These are phyloP conservation scores for Gracilaria gracilis DNA, from an alignment of 23 red algal genomes.

Conservation along the genomic window DNA sequence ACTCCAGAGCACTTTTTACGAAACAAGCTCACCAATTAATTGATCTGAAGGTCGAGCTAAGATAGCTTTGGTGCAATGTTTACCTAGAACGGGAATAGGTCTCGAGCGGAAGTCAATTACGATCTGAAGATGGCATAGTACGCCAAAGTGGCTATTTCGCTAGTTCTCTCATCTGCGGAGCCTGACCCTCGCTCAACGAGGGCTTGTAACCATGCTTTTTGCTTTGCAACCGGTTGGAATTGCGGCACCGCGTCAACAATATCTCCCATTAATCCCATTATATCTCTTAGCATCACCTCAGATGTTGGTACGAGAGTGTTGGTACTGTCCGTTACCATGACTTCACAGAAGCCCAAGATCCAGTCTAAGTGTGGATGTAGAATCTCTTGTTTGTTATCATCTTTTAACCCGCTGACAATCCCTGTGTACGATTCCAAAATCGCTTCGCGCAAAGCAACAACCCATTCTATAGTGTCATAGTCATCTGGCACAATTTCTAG, in stretches of 20 bases:
- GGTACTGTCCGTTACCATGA: conserved; percentile 30
- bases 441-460: conserved; percentile 83
- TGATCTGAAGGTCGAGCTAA: background rate
- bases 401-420: conserved; percentile 85
- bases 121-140: conserved; percentile 46
- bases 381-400: conserved; percentile 74
- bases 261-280: conserved; percentile 61
- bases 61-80: background rate
- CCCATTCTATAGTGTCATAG: conserved; percentile 92
- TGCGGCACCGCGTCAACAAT: conserved; percentile 66
- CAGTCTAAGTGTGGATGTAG: conserved; percentile 79
- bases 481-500: conserved; percentile 79
- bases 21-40: background rate
- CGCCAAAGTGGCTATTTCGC: conserved; percentile 53
- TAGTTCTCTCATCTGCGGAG: conserved; percentile 56
- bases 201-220: conserved; percentile 46
- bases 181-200: conserved; percentile 48
- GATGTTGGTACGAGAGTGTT: conserved; percentile 18
- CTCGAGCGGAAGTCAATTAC: conserved; percentile 29
- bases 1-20: conserved; percentile 4
- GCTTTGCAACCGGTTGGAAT: conserved; percentile 30
- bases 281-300: conserved; percentile 42
- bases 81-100: background rate
- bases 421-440: conserved; percentile 96
- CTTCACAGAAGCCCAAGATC: conserved; percentile 81